Percentiles rank a stretch among this genome's conserved stretches.
These are phyloP conservation scores for Mycosphaerella sp. DNA, from an alignment of 2,329 filamentous ascomycete species.

Conservation along the genomic window DNA sequence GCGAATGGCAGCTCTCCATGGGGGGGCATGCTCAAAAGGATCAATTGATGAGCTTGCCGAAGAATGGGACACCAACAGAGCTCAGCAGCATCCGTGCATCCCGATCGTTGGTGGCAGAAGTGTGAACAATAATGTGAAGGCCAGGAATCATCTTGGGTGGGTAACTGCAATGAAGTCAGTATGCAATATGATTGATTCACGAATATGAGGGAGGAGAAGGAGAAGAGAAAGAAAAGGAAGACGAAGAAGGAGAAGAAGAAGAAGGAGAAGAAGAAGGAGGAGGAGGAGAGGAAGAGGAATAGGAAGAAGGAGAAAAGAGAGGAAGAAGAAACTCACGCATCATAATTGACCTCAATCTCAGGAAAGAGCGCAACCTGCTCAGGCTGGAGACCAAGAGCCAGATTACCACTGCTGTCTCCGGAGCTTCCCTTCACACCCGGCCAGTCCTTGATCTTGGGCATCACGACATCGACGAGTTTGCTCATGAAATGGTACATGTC, in stretches of 20 bases:
- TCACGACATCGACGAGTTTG: slow-evolving; percentile 81
- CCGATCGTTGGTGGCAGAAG: slow-evolving; percentile 74
- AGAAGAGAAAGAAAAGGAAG: too few relatives aligned
- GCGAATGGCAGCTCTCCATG: neutral
- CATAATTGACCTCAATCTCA: slow-evolving; percentile 90
- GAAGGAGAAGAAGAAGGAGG: too few relatives aligned
- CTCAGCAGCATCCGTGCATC: slow-evolving; percentile 73
- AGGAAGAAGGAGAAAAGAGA: too few relatives aligned
- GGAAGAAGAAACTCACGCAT: slow-evolving; percentile 60
- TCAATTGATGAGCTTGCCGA: slow-evolving; percentile 62
- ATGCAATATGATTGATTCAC: neutral
- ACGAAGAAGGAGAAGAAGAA: too few relatives aligned
- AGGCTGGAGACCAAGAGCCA: slow-evolving; percentile 71
- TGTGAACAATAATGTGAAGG: slow-evolving; percentile 76
- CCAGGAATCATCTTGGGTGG: slow-evolving; percentile 74
- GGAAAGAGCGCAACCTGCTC: slow-evolving; percentile 79
- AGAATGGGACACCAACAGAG: slow-evolving; percentile 71
- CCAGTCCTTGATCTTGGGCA: slow-evolving; percentile 97
- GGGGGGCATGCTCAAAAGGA: neutral
- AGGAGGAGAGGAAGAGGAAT: too few relatives aligned
- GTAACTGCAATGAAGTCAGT: slow-evolving; percentile 47
- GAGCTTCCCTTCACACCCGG: slow-evolving; percentile 68
- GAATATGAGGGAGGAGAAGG: too few relatives aligned
- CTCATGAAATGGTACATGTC: slow-evolving; percentile 85
- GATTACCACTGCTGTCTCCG: slow-evolving; percentile 83